A percentile compares a stretch with the other conserved stretches of the same genome.
These are phyloP conservation scores for Coemansia sp. DNA, from an alignment of 192 early-diverging fungal genomes.

Conservation along the genomic window DNA sequence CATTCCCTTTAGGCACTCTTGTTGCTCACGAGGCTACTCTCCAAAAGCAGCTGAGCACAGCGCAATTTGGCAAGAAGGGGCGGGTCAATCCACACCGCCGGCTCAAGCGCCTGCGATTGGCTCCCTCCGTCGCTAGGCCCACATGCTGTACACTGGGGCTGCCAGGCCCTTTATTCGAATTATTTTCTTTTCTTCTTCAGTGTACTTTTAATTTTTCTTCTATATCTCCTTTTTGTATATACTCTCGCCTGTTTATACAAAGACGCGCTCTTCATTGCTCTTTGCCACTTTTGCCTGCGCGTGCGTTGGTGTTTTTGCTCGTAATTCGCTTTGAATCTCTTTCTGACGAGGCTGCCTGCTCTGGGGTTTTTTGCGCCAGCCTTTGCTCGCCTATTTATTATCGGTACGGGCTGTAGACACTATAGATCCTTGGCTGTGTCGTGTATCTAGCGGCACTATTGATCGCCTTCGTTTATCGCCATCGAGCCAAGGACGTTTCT, in stretches of 20 bases:
- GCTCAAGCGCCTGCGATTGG: neutral
- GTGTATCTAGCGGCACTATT: neutral
- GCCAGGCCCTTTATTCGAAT: neutral
- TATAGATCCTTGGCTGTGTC: neutral
- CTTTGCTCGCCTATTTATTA: neutral
- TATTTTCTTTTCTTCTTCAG: neutral
- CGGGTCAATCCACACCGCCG: neutral
- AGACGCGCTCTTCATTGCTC: neutral
- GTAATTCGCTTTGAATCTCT: slow-evolving; percentile 2
- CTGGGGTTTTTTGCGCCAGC: neutral
- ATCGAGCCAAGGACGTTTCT: neutral
- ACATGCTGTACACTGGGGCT: neutral
- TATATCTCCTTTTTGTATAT: slow-evolving; percentile 1
- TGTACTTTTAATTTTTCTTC: neutral
- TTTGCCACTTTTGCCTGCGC: neutral
- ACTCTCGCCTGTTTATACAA: neutral
- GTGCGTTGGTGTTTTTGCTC: neutral
- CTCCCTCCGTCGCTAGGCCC: neutral
- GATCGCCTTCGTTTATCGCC: neutral
- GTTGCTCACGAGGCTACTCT: neutral
- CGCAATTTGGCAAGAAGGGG: neutral
- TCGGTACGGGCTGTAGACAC: neutral
- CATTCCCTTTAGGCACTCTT: neutral
- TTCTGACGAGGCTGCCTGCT: neutral
- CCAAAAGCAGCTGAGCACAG: neutral